Base-by-base conservation (phyloP, 495 filamentous ascomycete genomes). In the Melanomma pulvis-pyrius region DNA sequence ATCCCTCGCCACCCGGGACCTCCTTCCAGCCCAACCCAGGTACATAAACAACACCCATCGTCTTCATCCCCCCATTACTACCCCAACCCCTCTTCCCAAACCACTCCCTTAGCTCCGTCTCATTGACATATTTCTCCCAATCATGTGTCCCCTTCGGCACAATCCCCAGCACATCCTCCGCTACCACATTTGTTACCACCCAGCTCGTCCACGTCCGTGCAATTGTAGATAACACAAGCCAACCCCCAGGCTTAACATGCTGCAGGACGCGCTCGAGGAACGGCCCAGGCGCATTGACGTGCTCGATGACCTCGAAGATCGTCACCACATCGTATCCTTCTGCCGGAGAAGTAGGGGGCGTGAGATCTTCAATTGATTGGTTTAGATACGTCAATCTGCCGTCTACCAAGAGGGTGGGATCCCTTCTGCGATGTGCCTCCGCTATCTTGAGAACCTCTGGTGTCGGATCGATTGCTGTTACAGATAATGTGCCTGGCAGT, bases 71-170 rank as follows among this genome's bases (percentile, higher is more conserved):
- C 2, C 65, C 65, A 28, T 41, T 39, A 73, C 57, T 70, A 77
- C 83, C 51, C 88, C 91, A 73, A 65, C 83, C 44, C 55, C 74
- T 58, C 63, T 81, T 78, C 66, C 71, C 73, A 68, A 83, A 82
- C 81, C 84, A 91, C 1, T 65, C 81, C 68, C 86, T 78, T 74
- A 98, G 61, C 82, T 98, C 94, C 19, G 84, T 80, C 70, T 89
- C 90, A 73, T 96, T 96, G 26, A 98, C 86, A 75, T 98, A 98
- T 75, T 97, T 96, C 17, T 79, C 79, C 94, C 94, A 98, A 71
- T 97, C 92, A 75, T 98, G 94, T 56, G 94, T 97, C 0, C 94
- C 94, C 57, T 84, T 83, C 22, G 94, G 94, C 61, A 98, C 94
- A 61, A 98, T 88, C 21, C 90, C 79, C 50, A 96, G 75, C 3